Evolutionary conservation across 768 basidiomycete genomes (phyloP).

Genomic region (Leccinum incarnatum): DNA sequence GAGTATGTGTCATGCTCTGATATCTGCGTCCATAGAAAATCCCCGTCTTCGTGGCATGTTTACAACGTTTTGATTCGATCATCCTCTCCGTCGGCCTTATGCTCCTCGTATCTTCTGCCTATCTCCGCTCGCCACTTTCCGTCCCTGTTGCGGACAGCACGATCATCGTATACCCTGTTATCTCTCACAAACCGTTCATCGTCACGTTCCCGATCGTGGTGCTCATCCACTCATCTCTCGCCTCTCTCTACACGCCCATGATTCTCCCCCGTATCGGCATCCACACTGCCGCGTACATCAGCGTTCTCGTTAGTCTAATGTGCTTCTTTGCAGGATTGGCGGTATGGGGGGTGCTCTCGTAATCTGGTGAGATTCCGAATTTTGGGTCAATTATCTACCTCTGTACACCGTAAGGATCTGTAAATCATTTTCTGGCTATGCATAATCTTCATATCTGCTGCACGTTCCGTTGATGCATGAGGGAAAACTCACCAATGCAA

Average conservation of each 20-base stretch:
- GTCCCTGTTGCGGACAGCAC: constrained; percentile 20
- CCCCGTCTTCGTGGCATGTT: constrained; percentile 73
- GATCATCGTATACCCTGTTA: constrained; percentile 13
- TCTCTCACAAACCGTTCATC: constrained; percentile 36
- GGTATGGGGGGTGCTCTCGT: constrained; percentile 66
- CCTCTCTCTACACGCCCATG: constrained; percentile 62
- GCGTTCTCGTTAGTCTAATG: constrained; percentile 62
- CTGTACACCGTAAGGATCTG: neutral
- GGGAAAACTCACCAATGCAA: neutral
- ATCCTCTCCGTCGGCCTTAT: constrained; percentile 67
- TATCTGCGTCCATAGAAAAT: constrained; percentile 48
- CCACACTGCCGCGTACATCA: constrained; percentile 72
- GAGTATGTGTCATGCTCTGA: neutral
- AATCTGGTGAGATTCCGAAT: neutral
- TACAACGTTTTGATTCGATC: constrained; percentile 74
- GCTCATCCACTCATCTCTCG: constrained; percentile 51
- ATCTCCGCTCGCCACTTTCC: constrained; percentile 54
- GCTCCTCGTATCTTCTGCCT: constrained; percentile 50
- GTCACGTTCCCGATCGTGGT: constrained; percentile 45
- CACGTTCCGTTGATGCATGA: neutral
- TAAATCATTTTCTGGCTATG: neutral
- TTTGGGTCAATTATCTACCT: constrained; percentile 12
- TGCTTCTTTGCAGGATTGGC: constrained; percentile 71
- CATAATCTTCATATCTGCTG: neutral
- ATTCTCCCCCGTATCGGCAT: constrained; percentile 72